A percentile compares a stretch with the other conserved stretches of the same genome.
Conservation (phyloP, 495 filamentous ascomycete genomes). For the Clohesyomyces aquaticus region DNA sequence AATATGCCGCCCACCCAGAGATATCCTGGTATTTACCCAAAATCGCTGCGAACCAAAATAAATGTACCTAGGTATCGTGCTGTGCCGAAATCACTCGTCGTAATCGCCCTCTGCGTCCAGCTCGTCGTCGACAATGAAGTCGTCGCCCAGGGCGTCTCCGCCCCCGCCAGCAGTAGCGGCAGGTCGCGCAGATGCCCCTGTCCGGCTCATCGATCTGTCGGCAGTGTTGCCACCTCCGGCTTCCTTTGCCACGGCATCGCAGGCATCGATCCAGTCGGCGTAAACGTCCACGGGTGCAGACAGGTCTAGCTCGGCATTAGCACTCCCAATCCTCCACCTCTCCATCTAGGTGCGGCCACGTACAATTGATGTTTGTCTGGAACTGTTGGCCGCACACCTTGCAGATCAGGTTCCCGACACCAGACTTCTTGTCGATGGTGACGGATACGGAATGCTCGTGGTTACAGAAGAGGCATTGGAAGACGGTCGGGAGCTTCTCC, state of each 20-base stretch:
- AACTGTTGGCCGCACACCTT: conserved; percentile 93
- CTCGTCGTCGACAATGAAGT: conserved; percentile 45
- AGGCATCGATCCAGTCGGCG: conserved; percentile 97
- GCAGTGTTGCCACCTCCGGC: conserved; percentile 14
- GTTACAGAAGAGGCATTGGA: conserved; percentile 98
- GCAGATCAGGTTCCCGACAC: conserved; percentile 80
- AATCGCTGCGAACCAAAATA: not conserved
- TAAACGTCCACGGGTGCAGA: conserved; percentile 93
- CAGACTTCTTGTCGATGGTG: conserved; percentile 88
- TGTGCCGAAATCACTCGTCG: conserved; percentile 42
- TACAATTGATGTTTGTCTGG: conserved; percentile 91
- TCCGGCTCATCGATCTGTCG: conserved; percentile 24
- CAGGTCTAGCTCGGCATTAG: conserved; percentile 63
- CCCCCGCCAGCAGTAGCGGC: conserved; percentile 36
- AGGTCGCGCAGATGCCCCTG: conserved; percentile 26
- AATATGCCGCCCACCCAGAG: not conserved
- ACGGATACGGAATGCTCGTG: conserved; percentile 89
- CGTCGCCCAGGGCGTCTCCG: conserved; percentile 43
- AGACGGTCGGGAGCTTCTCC: conserved; percentile 83
- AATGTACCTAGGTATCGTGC: not conserved
- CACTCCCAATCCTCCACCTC: not conserved
- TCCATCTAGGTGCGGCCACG: conserved; percentile 41
- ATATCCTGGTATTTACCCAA: not conserved
- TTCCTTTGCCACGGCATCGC: conserved; percentile 76
- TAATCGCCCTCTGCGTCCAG: conserved; percentile 49